A percentile compares a stretch with the other conserved stretches of the same genome.
phyloP scores from a whole-genome alignment of 2,329 filamentous ascomycete genomes.

The Rhynchosporium graminicola region DNA sequence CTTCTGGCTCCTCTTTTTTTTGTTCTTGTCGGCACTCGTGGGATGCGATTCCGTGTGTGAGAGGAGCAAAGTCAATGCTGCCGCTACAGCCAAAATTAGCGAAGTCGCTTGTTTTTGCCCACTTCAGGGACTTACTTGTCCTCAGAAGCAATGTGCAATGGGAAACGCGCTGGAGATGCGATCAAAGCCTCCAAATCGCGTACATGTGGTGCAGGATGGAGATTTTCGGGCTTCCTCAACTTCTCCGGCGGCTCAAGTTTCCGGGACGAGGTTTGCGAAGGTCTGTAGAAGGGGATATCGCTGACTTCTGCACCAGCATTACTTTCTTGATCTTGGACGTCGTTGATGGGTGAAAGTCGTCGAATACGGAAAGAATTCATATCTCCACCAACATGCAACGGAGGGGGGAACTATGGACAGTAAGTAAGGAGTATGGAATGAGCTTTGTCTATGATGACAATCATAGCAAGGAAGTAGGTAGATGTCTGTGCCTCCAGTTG shows the following conservation, averaged over 20 bases:
- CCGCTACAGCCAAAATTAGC: not conserved
- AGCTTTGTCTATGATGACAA: constrained; percentile 2
- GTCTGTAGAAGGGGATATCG: constrained; percentile 33
- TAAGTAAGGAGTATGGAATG: constrained; percentile 12
- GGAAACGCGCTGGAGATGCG: constrained; percentile 4
- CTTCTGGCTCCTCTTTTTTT: not conserved
- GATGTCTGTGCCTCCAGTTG: constrained; percentile 10
- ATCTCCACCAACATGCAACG: constrained; percentile 13
- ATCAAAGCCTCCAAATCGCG: constrained; percentile 22
- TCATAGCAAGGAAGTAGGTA: constrained; percentile 9
- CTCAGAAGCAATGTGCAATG: not conserved
- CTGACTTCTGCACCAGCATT: constrained; percentile 31
- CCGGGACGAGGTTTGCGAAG: constrained; percentile 13
- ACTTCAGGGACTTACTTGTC: constrained; percentile 2
- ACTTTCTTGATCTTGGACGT: constrained; percentile 25
- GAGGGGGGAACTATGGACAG: constrained; percentile 29
- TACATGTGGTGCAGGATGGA: constrained; percentile 8
- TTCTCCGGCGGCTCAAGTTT: constrained; percentile 2
- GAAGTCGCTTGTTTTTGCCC: not conserved
- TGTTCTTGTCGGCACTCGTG: not conserved
- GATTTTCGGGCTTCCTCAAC: constrained; percentile 7
- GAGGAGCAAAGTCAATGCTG: constrained; percentile 11
- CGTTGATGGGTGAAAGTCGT: constrained; percentile 27
- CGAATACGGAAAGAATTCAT: constrained; percentile 23
- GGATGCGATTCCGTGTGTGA: not conserved